Evolutionary conservation across 257 asterid species (phyloP).

Genomic region (Gentiana dahurica): DNA sequence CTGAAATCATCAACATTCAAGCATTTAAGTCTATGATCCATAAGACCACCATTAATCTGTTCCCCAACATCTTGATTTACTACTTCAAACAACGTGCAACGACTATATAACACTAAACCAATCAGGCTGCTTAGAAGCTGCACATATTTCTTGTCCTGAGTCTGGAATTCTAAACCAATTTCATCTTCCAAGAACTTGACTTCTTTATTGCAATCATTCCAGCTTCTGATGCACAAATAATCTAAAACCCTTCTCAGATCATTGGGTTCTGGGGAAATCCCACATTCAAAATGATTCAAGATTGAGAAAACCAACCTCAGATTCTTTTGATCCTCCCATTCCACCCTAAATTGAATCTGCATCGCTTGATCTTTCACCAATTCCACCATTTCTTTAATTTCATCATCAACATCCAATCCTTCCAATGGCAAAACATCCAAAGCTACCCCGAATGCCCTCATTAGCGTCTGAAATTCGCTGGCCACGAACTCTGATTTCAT

Average conservation of each 20-base stretch:
- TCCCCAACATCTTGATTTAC: constrained; percentile 8
- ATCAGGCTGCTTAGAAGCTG: constrained; percentile 32
- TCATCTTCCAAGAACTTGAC: constrained; percentile 49
- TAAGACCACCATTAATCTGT: constrained; percentile 5
- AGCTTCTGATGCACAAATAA: constrained; percentile 37
- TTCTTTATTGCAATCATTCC: constrained; percentile 51
- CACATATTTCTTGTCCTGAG: constrained; percentile 30
- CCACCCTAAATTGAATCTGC: constrained; percentile 31
- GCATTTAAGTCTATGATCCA: constrained; percentile 10
- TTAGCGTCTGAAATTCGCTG: constrained; percentile 36
- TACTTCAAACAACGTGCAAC: constrained; percentile 39
- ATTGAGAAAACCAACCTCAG: constrained; percentile 18
- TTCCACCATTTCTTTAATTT: constrained; percentile 46
- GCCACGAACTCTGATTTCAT: constrained; percentile 37
- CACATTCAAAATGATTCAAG: constrained; percentile 27
- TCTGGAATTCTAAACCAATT: constrained; percentile 21
- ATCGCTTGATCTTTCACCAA: constrained; percentile 38
- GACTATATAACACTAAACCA: constrained; percentile 48
- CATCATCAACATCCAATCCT: constrained; percentile 25
- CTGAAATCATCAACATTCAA: constrained; percentile 62
- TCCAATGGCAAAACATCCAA: constrained; percentile 44
- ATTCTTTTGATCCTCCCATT: constrained; percentile 27
- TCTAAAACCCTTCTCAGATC: constrained; percentile 46
- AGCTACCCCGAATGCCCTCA: constrained; percentile 41
- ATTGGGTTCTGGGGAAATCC: constrained; percentile 31